A percentile compares a stretch with the other conserved stretches of the same genome.
Conservation (phyloP, 495 filamentous ascomycete species). For the Aspergillus diversus region DNA sequence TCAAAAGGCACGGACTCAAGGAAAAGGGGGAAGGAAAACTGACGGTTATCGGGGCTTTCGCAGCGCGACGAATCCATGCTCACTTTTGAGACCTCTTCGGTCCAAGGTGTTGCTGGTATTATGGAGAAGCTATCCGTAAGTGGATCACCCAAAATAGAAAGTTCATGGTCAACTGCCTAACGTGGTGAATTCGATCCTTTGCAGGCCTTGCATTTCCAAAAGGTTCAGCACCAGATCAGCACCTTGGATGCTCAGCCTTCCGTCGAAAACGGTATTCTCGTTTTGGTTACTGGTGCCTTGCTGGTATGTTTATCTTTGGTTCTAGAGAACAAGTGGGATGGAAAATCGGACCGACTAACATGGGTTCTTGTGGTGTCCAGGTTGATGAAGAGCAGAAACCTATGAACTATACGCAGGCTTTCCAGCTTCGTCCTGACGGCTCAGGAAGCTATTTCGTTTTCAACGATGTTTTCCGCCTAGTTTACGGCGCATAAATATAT, state of each 20-base stretch:
- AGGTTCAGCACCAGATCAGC: conserved; percentile 69
- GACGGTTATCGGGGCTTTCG: conserved; percentile 17
- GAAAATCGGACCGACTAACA: no score
- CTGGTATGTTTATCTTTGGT: conserved; percentile 57
- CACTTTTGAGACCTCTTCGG: conserved; percentile 76
- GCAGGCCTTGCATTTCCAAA: conserved; percentile 70
- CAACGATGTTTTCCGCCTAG: conserved; percentile 90
- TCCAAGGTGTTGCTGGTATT: conserved; percentile 64
- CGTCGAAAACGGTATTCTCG: conserved; percentile 65
- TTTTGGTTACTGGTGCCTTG: conserved; percentile 83
- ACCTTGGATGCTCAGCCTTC: conserved; percentile 80
- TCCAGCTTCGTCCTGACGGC: conserved; percentile 76
- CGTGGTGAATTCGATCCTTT: background rate
- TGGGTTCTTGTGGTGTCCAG: conserved; percentile 42
- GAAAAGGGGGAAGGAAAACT: conserved; percentile 1
- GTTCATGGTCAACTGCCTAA: background rate
- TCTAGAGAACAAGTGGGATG: background rate
- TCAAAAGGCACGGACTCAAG: background rate
- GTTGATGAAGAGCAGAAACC: conserved; percentile 79
- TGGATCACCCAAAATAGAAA: background rate
- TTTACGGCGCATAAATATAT: conserved; percentile 52
- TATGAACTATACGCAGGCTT: conserved; percentile 84
- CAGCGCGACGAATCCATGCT: conserved; percentile 88
- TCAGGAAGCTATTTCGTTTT: conserved; percentile 76
- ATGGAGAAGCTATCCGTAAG: conserved; percentile 77